Evolutionary conservation across 2,329 filamentous ascomycete genomes (phyloP).

Genomic region (Tolypocladium pustulatum): DNA sequence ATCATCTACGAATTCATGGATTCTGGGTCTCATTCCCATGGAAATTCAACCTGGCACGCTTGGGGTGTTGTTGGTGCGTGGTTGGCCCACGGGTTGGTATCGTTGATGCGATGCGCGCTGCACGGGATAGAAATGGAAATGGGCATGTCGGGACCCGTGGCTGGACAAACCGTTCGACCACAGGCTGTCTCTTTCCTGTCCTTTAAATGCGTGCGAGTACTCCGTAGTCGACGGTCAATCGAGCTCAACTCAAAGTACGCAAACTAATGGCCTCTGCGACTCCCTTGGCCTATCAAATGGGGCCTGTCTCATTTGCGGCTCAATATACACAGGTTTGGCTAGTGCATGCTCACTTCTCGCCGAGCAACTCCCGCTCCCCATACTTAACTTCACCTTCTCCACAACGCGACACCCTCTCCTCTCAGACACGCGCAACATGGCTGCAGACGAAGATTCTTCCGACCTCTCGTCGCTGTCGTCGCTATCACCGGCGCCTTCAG

Average conservation of each 20-base stretch:
- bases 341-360: conserved; percentile 21
- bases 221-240: neutral
- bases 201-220: neutral
- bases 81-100: neutral
- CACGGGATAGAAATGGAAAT: neutral
- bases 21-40: neutral
- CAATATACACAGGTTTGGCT: conserved; percentile 11
- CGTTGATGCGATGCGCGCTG: neutral
- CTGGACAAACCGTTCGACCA: neutral
- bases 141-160: neutral
- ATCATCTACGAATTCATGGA: neutral
- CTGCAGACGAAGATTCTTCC: conserved; percentile 51
- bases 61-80: neutral
- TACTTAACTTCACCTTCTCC: conserved; percentile 18
- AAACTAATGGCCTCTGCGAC: neutral
- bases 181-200: neutral
- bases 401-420: conserved; percentile 15
- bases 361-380: conserved; percentile 20
- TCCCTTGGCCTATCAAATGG: conserved; percentile 18
- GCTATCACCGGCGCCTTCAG: conserved; percentile 32
- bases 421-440: conserved; percentile 30
- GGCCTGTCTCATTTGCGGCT: conserved; percentile 21
- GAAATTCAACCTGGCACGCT: neutral
- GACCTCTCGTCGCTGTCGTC: conserved; percentile 50
- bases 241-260: neutral